phyloP scores from a whole-genome alignment of 345 rosid genomes.

The Sisymbrium irio region DNA sequence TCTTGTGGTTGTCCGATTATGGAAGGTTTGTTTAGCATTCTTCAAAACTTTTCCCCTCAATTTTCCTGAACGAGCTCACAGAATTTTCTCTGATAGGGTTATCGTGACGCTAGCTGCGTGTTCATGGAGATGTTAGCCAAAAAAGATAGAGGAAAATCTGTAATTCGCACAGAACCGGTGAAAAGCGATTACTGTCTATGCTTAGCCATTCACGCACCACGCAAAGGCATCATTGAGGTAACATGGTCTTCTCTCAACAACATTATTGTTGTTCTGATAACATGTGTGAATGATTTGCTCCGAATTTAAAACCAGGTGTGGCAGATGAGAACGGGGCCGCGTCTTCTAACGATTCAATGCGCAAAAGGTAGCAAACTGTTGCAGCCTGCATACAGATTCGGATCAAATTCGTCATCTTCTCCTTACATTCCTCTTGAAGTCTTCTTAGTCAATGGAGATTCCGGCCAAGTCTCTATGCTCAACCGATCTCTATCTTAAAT shows the following conservation, averaged over 20 bases:
- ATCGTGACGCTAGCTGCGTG: constrained; percentile 91
- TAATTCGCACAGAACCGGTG: constrained; percentile 46
- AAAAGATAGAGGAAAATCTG: constrained; percentile 47
- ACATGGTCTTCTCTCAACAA: not conserved
- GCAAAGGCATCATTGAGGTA: constrained; percentile 94
- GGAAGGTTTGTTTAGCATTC: constrained; percentile 65
- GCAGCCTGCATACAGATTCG: constrained; percentile 88
- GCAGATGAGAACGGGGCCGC: constrained; percentile 97
- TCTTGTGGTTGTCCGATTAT: constrained; percentile 85
- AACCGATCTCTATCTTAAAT: constrained; percentile 54
- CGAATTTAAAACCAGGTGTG: constrained; percentile 58
- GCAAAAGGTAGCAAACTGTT: constrained; percentile 70
- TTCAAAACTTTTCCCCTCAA: not conserved
- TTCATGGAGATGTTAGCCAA: constrained; percentile 90
- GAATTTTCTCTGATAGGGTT: constrained; percentile 52
- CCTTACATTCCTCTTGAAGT: constrained; percentile 84
- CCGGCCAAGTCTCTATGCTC: constrained; percentile 75
- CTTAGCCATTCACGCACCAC: constrained; percentile 94
- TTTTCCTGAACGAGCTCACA: not conserved
- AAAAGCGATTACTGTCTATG: constrained; percentile 93
- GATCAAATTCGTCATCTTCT: constrained; percentile 57
- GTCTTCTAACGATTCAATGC: constrained; percentile 70
- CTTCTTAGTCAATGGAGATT: constrained; percentile 80
- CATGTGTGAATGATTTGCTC: not conserved
- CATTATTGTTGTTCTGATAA: not conserved